A percentile compares a stretch with the other conserved stretches of the same genome.
These are phyloP conservation scores for Ammopiptanthus mongolicus DNA, from an alignment of 306 rosid species.

Conservation along the genomic window DNA sequence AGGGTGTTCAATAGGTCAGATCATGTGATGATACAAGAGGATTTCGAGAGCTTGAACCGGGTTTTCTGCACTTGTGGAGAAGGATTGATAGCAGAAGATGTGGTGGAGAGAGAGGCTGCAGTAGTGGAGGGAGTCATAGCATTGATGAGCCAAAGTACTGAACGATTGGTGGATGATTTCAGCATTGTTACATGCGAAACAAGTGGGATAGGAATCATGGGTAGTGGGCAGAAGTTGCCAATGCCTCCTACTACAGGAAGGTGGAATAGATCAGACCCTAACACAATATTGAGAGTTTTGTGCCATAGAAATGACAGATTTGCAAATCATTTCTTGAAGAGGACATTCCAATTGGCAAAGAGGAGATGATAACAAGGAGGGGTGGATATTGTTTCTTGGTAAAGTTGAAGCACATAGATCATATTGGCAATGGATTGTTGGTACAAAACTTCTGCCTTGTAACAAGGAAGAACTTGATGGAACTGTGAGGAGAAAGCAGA, in stretches of 20 bases:
- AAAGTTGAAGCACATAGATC: conserved; percentile 16
- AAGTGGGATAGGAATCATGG: conserved; percentile 64
- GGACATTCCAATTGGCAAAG: conserved; percentile 74
- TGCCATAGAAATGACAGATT: conserved; percentile 73
- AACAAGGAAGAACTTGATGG: neutral
- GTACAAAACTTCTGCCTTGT: neutral
- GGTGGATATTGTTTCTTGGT: neutral
- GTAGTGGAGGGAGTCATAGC: conserved; percentile 66
- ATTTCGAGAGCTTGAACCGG: conserved; percentile 62
- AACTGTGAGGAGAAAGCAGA: neutral
- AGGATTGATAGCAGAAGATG: conserved; percentile 66
- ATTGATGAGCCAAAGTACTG: conserved; percentile 66
- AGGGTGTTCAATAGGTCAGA: conserved; percentile 57
- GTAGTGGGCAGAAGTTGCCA: conserved; percentile 57
- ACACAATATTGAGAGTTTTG: conserved; percentile 81
- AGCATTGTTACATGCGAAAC: conserved; percentile 66
- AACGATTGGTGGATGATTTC: conserved; percentile 84
- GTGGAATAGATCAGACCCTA: conserved; percentile 84
- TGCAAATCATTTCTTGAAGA: conserved; percentile 79
- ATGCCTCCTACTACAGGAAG: conserved; percentile 93
- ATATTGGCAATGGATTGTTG: neutral
- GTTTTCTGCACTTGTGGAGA: conserved; percentile 75
- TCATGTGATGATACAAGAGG: conserved; percentile 61
- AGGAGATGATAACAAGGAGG: conserved; percentile 45
- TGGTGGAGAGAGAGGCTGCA: conserved; percentile 72